A percentile compares a stretch with the other conserved stretches of the same genome.
These are phyloP conservation scores for Yamadazyma endophytica DNA, from an alignment of 805 yeast species.

Conservation along the genomic window DNA sequence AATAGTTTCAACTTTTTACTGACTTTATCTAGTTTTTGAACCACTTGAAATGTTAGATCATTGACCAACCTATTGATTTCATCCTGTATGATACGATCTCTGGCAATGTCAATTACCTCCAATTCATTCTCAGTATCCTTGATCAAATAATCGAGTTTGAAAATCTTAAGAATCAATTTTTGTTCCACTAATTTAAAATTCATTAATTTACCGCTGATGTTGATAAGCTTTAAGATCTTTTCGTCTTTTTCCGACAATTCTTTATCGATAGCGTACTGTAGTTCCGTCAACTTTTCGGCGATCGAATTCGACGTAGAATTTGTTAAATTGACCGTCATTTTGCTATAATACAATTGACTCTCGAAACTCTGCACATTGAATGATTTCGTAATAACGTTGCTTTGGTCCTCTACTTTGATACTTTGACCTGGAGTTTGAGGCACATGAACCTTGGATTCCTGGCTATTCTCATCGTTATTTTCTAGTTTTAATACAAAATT, in stretches of 20 bases:
- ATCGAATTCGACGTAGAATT: conserved; percentile 28
- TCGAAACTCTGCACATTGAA: conserved; percentile 28
- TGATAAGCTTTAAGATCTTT: conserved; percentile 21
- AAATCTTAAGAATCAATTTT: conserved; percentile 21
- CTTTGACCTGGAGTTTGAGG: too few relatives aligned
- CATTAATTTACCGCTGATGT: conserved; percentile 14
- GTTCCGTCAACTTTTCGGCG: conserved; percentile 36
- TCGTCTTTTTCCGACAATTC: conserved; percentile 37
- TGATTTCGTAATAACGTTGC: conserved; percentile 6
- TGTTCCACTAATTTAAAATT: conserved; percentile 26
- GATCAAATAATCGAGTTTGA: conserved; percentile 30
- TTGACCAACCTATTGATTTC: conserved; percentile 37
- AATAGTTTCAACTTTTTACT: conserved; percentile 8
- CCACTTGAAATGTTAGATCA: conserved; percentile 33
- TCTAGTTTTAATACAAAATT: conserved; percentile 24
- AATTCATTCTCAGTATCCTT: conserved; percentile 19
- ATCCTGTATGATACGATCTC: conserved; percentile 35
- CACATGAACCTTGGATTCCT: conserved; percentile 6
- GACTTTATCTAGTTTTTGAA: conserved; percentile 29
- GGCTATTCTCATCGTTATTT: conserved; percentile 7
- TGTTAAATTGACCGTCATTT: conserved; percentile 30
- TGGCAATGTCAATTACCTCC: conserved; percentile 17
- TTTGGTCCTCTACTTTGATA: conserved; percentile 2
- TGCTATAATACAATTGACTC: conserved; percentile 31
- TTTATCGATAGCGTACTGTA: conserved; percentile 33